A percentile compares a stretch with the other conserved stretches of the same genome.
These are phyloP conservation scores for Pythium biforme DNA, from an alignment of 352 stramenopile genomes.

Conservation along the genomic window DNA sequence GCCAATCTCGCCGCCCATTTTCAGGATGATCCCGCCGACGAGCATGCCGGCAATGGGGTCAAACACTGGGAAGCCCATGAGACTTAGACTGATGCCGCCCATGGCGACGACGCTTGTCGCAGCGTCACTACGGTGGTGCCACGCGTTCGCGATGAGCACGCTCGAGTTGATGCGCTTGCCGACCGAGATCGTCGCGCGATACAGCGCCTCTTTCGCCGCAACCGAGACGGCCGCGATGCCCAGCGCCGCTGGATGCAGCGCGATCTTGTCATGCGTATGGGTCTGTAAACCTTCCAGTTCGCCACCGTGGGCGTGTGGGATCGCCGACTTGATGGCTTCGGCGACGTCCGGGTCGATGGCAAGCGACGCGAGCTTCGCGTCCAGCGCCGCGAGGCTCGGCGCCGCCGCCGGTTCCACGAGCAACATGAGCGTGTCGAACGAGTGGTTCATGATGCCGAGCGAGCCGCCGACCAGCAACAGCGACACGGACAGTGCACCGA, in stretches of 20 bases:
- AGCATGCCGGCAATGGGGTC: slow-evolving; percentile 68
- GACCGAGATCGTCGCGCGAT: slow-evolving; percentile 89
- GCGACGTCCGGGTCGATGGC: slow-evolving; percentile 32
- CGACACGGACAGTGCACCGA: slow-evolving; percentile 61
- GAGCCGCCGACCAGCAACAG: slow-evolving; percentile 63
- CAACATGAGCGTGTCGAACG: slow-evolving; percentile 58
- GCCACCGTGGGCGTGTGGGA: slow-evolving; percentile 7
- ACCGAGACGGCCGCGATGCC: slow-evolving; percentile 87
- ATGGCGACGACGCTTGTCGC: slow-evolving; percentile 80
- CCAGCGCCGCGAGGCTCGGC: slow-evolving; percentile 22
- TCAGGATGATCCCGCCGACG: slow-evolving; percentile 72
- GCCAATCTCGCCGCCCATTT: slow-evolving; percentile 74
- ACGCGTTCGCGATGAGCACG: slow-evolving; percentile 95
- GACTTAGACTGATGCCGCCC: slow-evolving; percentile 58
- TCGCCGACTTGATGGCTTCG: slow-evolving; percentile 38
- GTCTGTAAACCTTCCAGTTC: slow-evolving; percentile 7
- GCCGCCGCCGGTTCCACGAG: slow-evolving; percentile 35
- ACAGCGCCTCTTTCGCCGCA: slow-evolving; percentile 91
- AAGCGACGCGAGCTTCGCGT: slow-evolving; percentile 26
- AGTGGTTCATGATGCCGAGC: slow-evolving; percentile 65
- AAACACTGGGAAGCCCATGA: slow-evolving; percentile 60
- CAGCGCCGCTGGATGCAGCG: slow-evolving; percentile 66
- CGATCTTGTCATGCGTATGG: slow-evolving; percentile 16
- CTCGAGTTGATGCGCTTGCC: slow-evolving; percentile 88
- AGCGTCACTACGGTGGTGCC: slow-evolving; percentile 90